These are phyloP conservation scores for Cercospora sp. DNA, from an alignment of 2,329 filamentous ascomycete genomes.

Conservation along the genomic window DNA sequence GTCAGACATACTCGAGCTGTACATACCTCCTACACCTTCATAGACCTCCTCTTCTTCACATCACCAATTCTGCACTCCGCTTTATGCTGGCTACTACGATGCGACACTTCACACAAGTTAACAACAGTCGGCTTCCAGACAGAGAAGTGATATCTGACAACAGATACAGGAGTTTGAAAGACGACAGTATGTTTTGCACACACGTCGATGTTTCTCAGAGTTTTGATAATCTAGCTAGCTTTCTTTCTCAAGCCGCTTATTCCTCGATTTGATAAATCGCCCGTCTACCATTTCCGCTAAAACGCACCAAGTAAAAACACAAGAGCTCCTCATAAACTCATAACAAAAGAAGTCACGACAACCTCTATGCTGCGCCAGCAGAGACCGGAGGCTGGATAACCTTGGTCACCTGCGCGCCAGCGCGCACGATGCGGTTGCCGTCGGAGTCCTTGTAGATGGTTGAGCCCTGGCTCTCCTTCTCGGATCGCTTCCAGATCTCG, in stretches of 20 bases:
- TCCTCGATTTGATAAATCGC: neutral
- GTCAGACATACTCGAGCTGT: too few species aligned
- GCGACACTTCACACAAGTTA: too few species aligned
- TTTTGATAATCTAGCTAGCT: constrained; percentile 11
- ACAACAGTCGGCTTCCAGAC: too few species aligned
- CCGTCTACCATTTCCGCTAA: constrained; percentile 22
- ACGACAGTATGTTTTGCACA: neutral
- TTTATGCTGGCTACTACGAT: too few species aligned
- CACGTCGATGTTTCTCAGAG: neutral
- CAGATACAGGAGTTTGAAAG: neutral
- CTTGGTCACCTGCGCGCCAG: constrained; percentile 82
- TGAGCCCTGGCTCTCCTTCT: constrained; percentile 81
- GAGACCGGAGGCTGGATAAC: constrained; percentile 75
- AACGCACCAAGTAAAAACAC: constrained; percentile 24
- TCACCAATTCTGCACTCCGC: too few species aligned
- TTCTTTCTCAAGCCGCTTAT: constrained; percentile 2
- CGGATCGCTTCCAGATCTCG: constrained; percentile 88
- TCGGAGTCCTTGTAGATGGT: constrained; percentile 76
- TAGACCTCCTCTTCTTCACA: too few species aligned
- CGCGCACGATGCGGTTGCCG: constrained; percentile 80
- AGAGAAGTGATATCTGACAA: neutral
- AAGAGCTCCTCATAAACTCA: constrained; percentile 15
- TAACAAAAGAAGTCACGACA: neutral
- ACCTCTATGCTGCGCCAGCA: constrained; percentile 73
- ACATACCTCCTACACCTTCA: too few species aligned